Evolutionary conservation across 345 rosid species (phyloP).

Genomic region (Orychophragmus violaceus): DNA sequence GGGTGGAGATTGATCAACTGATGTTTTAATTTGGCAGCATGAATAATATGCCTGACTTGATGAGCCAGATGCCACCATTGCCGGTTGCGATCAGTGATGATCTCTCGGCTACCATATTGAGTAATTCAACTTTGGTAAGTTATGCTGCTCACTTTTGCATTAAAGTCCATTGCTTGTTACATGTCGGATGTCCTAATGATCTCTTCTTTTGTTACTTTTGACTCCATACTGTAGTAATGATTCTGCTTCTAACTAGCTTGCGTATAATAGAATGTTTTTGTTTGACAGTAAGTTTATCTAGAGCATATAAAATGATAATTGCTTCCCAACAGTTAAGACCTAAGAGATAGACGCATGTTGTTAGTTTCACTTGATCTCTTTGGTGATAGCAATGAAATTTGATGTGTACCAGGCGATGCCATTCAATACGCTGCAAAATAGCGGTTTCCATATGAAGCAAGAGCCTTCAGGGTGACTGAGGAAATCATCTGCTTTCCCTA

Average conservation of each 20-base stretch:
- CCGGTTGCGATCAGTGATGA: conserved; percentile 56
- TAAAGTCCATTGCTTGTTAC: too few species aligned
- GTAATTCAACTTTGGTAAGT: conserved; percentile 48
- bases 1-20: conserved; percentile 4
- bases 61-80: conserved; percentile 91
- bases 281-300: neutral
- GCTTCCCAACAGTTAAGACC: neutral
- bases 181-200: too few species aligned
- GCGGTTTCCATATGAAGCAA: conserved; percentile 24
- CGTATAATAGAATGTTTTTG: neutral
- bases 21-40: conserved; percentile 46
- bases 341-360: neutral
- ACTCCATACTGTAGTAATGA: neutral
- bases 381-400: neutral
- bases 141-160: neutral
- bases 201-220: neutral
- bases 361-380: conserved; percentile 1
- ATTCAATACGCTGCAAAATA: conserved; percentile 18
- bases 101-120: conserved; percentile 57
- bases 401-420: neutral
- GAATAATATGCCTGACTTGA: conserved; percentile 73
- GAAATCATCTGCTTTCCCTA: conserved; percentile 11
- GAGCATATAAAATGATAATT: neutral
- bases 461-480: conserved; percentile 24
- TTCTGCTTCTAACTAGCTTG: neutral